Percentiles rank a stretch among this genome's conserved stretches.
These are phyloP conservation scores for Annulohypoxylon nitens DNA, from an alignment of 495 filamentous ascomycete species.

Conservation along the genomic window DNA sequence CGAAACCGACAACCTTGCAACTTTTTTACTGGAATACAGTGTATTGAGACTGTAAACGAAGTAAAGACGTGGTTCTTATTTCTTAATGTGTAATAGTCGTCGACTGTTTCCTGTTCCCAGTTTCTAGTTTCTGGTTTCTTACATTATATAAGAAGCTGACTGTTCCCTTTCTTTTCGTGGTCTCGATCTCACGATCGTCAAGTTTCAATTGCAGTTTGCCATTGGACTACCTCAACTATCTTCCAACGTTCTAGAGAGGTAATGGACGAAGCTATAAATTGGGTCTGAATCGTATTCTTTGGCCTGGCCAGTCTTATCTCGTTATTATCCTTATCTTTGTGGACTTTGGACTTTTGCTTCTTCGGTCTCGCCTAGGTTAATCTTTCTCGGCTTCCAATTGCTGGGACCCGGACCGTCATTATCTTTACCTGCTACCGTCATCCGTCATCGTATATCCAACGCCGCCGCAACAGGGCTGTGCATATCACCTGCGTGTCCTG, in stretches of 20 bases:
- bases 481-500: slow-evolving; percentile 26
- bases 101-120: slow-evolving; percentile 21
- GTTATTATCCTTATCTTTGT: slow-evolving; percentile 33
- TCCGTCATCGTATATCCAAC: slow-evolving; percentile 40
- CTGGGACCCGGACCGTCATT: background rate
- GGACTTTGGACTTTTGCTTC: slow-evolving; percentile 17
- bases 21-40: slow-evolving; percentile 8
- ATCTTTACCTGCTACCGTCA: slow-evolving; percentile 17
- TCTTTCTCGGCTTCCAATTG: background rate
- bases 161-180: slow-evolving; percentile 29
- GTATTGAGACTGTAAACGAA: slow-evolving; percentile 21
- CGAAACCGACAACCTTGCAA: background rate
- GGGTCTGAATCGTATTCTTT: slow-evolving; percentile 28
- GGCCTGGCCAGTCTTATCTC: slow-evolving; percentile 8
- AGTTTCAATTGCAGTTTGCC: slow-evolving; percentile 1
- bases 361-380: slow-evolving; percentile 29
- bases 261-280: slow-evolving; percentile 36
- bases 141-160: slow-evolving; percentile 41
- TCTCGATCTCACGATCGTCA: slow-evolving; percentile 43
- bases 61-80: slow-evolving; percentile 17
- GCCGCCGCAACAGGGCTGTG: slow-evolving; percentile 40
- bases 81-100: slow-evolving; percentile 44
- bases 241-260: slow-evolving; percentile 7
- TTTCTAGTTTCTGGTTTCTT: slow-evolving; percentile 26
- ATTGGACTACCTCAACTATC: slow-evolving; percentile 19